Conservation (phyloP, 441 rosid species). For the Populus tomentosa region DNA sequence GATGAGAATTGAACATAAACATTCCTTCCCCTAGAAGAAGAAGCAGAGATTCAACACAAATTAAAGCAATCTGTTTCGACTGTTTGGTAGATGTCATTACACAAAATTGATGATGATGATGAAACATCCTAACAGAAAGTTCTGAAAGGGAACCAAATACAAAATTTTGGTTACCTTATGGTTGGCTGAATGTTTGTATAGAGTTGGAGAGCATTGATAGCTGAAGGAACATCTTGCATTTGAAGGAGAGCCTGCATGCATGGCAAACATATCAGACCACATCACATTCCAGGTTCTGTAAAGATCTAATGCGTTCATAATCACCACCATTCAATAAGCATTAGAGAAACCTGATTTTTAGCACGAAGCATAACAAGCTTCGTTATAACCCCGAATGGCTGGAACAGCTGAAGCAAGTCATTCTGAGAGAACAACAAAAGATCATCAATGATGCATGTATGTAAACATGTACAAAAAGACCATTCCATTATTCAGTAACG, state of each 20-base stretch:
- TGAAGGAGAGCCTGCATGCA: conserved; percentile 83
- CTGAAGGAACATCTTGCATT: conserved; percentile 95
- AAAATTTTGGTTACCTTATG: conserved; percentile 50
- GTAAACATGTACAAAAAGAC: too few species aligned
- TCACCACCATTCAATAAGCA: too few species aligned
- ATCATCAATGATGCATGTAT: too few species aligned
- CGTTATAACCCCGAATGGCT: conserved; percentile 94
- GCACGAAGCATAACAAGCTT: conserved; percentile 99
- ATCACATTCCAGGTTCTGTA: conserved; percentile 4
- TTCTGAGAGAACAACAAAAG: too few species aligned
- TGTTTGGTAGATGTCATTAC: background rate
- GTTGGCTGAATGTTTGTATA: conserved; percentile 82
- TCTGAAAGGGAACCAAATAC: background rate
- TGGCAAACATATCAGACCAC: conserved; percentile 2
- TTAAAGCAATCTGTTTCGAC: background rate
- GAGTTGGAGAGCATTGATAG: conserved; percentile 77
- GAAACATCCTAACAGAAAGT: background rate
- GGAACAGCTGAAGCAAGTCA: conserved; percentile 93
- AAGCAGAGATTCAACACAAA: background rate
- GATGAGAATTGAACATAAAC: conserved; percentile 38
- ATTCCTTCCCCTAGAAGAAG: conserved; percentile 77
- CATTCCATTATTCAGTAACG: too few species aligned
- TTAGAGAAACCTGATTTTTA: conserved; percentile 72
- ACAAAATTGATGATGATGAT: background rate
- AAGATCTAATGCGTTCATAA: background rate